Conservation (phyloP, 306 rosid species). For the barrel medic (Medicago truncatula) region MtrunA17r5.0-ANR NC_053045.1:41315001-41315500, state of each 20-base stretch:
- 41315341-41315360: conserved; percentile 37
- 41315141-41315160: conserved; percentile 25
- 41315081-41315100: conserved; percentile 37
- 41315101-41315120: neutral
- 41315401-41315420: conserved; percentile 39
- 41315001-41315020: neutral
- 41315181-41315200: neutral
- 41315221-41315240: conserved; percentile 25
- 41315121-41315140: conserved; percentile 27
- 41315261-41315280: conserved; percentile 5
- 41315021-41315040: conserved; percentile 34
- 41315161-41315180: conserved; percentile 35
- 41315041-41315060: conserved; percentile 38
- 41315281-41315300: conserved; percentile 27
- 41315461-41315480: conserved; percentile 67
- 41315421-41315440: conserved; percentile 41
- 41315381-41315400: conserved; percentile 25
- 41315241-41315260: conserved; percentile 27
- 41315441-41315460: conserved; percentile 58
- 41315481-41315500: conserved; percentile 76
- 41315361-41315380: conserved; percentile 37
- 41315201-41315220: conserved; percentile 5
- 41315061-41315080: conserved; percentile 37
- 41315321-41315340: conserved; percentile 12
- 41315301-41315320: conserved; percentile 32